Evolutionary conservation across 1,139 yeast species (phyloP), one percentile per base, ranked within the genome.

Genomic region (Hyphopichia khmerensis): DNA sequence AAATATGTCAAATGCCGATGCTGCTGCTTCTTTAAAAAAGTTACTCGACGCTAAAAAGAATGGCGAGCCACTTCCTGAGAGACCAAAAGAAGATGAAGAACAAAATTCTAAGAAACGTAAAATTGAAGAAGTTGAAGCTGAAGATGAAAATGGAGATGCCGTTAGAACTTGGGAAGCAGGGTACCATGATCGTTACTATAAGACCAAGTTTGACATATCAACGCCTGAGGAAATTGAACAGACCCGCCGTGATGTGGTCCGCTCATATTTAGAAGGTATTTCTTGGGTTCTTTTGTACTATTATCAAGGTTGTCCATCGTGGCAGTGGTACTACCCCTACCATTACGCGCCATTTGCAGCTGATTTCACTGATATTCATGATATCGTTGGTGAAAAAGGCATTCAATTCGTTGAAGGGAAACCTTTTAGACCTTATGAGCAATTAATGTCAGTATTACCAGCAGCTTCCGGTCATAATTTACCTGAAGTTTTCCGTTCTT

Each of bases 301-400:
- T 65, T 93, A 88, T 61, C 99, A 93, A 66, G 98, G 97, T 3
- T 93, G 98, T 66, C 96, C 96, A 0, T 91, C 98, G 0, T 95
- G 99, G 99, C 86, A 84, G 44, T 95, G 99, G 99, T 95, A 81
- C 62, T 95, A 85, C 56, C 99, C 98, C 0, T 93, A 84, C 60
- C 99, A 95, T 61, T 95, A 95, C 66, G 98, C 99, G 0, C 99
- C 99, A 16, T 90, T 93, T 72, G 98, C 98, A 0, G 77, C 86
- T 8, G 99, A 95, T 61, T 86, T 95, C 56, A 69, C 65, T 3
- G 78, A 82, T 40, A 65, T 90, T 36, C 55, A 58, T 16, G 68
- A 62, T 3, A 58, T 72, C 13, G 60, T 72, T 11, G 74, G 77
- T 1, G 81, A 77, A 29, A 63, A 85, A 35, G 74, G 84, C 1